These are phyloP conservation scores for Rhodotorula sp. DNA, from an alignment of 1,284 basidiomycete species.

Conservation along the genomic window DNA sequence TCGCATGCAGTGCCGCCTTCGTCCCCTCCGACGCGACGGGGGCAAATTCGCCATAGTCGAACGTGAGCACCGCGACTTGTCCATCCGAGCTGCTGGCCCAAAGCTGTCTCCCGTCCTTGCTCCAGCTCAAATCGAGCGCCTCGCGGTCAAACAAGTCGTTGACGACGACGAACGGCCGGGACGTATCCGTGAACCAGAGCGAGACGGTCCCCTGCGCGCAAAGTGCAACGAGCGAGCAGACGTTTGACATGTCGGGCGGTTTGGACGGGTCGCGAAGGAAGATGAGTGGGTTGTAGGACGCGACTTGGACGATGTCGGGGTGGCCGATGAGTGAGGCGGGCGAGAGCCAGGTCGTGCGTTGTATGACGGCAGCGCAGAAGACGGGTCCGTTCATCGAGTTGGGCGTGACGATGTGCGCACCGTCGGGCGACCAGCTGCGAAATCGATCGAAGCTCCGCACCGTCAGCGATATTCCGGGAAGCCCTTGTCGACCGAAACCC, in stretches of 20 bases:
- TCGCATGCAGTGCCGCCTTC: conserved; percentile 65
- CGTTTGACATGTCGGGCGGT: conserved; percentile 68
- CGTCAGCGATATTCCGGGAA: not conserved
- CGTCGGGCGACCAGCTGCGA: conserved; percentile 93
- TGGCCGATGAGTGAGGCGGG: conserved; percentile 88
- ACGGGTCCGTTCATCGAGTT: conserved; percentile 98
- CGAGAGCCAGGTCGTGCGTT: conserved; percentile 69
- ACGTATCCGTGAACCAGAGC: conserved; percentile 88
- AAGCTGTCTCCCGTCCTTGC: conserved; percentile 82
- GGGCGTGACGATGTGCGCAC: conserved; percentile 93
- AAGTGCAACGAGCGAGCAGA: conserved; percentile 78
- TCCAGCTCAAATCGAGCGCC: conserved; percentile 95
- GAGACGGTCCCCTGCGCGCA: conserved; percentile 72
- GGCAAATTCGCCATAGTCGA: conserved; percentile 75
- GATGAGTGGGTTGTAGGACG: conserved; percentile 89
- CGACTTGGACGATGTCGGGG: conserved; percentile 95
- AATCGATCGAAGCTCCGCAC: not conserved
- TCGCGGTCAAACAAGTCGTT: conserved; percentile 91
- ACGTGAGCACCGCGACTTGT: conserved; percentile 81
- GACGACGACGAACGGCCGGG: conserved; percentile 84
- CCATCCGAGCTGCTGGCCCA: conserved; percentile 97
- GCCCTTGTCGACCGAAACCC: too few relatives aligned
- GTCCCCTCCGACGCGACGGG: conserved; percentile 72
- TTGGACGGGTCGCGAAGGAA: conserved; percentile 70
- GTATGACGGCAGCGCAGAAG: conserved; percentile 93